Base-by-base conservation (phyloP, 108 stramenopile genomes). In the Chaetoceros muelleri region DNA sequence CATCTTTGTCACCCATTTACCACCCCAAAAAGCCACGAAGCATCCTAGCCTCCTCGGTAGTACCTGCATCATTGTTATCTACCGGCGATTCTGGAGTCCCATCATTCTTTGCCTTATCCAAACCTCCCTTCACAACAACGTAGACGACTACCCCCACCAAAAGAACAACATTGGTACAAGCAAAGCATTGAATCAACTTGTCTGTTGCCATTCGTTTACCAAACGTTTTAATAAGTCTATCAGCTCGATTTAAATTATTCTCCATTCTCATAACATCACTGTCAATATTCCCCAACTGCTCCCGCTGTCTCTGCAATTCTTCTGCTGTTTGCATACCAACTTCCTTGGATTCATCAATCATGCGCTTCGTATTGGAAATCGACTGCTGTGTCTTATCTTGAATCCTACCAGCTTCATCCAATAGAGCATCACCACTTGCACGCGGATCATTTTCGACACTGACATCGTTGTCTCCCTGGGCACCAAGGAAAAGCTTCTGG, bases 151-250 rank as follows among this genome's bases (percentile, higher is more conserved):
- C 93, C 16, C 92, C 94, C 23, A 80, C 70, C 52, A 96, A 44
- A 24, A 88, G 55, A 1, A 84, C 58, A 23, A 90, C 79, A 60
- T 95, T 96, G 46, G 95, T 47, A 30, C 85, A 74, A 8, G 87
- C 87, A 67, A 95, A 94, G 59, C 92, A 94, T 59, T 95, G 93
- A 63, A 96, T 95, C 52, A 96, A 88, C 55, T 79, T 90, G 60
- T 96, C 96, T 1, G 91, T 82, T 28, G 93, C 93, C 90, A 96
- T 94, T 24, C 94, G 72, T 70, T 90, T 94, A 5, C 90, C 85
- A 68, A 95, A 96, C 10, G 76, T 74, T 60, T 91, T 93, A 24
- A 96, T 71, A n/a, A 96, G 68, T 26, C 78, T 88, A 60, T 96
- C 90, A 3, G 96, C 90, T 25, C 93, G 46, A 1, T 79, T 73